Evolutionary conservation across 306 rosid genomes (phyloP), one percentile per base, ranked within the genome.

Genomic region (Boehmeria nivea): DNA sequence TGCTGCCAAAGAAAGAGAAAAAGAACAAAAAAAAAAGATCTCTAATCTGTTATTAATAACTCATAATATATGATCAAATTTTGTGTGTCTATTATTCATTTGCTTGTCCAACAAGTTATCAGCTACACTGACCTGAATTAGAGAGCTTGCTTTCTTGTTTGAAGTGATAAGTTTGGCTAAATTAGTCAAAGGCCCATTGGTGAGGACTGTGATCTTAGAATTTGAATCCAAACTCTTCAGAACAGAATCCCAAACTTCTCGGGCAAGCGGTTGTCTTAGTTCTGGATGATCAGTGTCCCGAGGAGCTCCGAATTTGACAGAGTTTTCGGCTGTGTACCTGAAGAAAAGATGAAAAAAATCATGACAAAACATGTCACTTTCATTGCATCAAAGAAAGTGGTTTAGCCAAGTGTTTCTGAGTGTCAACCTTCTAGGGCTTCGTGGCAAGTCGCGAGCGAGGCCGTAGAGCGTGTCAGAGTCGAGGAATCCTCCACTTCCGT

Each of bases 401-500:
- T 31, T 31, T 31, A 10, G 36, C 5, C 36, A 4, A 6, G 2
- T 6, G 36, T 8, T 31, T 9, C 9, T 33, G 27, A 54, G 40
- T 10, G 36, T 31, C 9, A 53, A 90, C 96, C 96, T 91, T 84
- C 89, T 72, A 5, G 93, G 96, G 60, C 99, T 84, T 66, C 81
- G 73, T 38, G 96, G 99, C 2, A 91, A 52, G 70, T 71, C 49
- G 2, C 87, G 87, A 65, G 96, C 87, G 37, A 91, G 80, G 49
- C 99, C 96, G 45, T 74, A 91, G 51, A 91, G 96, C 47, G 95
- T 87, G 68, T 87, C 96, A 0, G 99, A 87, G 69, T 91, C 99
- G 24, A 91, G 24, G 53, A 80, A 65, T 6, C 99, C 96, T 65
- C 96, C 95, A 67, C 66, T 75, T 12, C 99, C 96, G 14, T 91